A percentile compares a stretch with the other conserved stretches of the same genome.
Conservation (phyloP, 2,329 filamentous ascomycete genomes). For the Aspergillus sp. region DNA sequence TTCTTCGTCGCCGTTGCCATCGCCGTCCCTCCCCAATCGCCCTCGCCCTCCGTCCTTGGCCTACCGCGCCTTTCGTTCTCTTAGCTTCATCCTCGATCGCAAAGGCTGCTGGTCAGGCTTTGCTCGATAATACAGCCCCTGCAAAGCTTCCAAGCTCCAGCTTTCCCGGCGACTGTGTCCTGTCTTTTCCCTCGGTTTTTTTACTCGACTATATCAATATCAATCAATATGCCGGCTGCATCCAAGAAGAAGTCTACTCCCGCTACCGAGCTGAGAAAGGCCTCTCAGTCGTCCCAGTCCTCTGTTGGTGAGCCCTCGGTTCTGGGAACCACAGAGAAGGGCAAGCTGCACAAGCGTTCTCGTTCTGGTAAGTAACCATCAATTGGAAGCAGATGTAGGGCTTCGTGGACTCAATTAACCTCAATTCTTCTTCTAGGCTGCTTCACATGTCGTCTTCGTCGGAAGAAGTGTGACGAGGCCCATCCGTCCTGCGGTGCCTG, state of each 20-base stretch:
- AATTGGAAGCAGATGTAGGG: conserved; percentile 6
- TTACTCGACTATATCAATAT: no score
- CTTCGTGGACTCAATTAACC: no score
- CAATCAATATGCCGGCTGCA: background rate
- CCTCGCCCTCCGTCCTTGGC: no score
- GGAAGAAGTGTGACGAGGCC: conserved; percentile 67
- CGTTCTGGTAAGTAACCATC: conserved; percentile 71
- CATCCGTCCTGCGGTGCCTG: conserved; percentile 62
- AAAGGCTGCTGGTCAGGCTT: no score
- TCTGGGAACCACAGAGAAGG: conserved; percentile 50
- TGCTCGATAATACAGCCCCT: no score
- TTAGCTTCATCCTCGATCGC: no score
- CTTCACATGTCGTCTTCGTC: conserved; percentile 62
- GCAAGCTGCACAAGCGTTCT: conserved; percentile 90
- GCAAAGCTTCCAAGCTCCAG: no score
- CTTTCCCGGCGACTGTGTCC: no score
- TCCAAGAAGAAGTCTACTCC: background rate
- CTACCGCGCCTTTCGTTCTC: no score
- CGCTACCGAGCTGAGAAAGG: background rate
- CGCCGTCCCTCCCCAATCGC: no score
- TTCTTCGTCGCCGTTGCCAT: background rate
- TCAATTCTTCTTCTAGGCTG: conserved; percentile 47
- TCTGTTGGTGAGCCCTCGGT: background rate
- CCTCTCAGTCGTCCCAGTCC: background rate
- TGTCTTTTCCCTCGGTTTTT: no score